Percentiles rank a stretch among this genome's conserved stretches.
Evolutionary conservation across 768 basidiomycete genomes (phyloP).

Genomic region (Leucocoprinus leucothites): DNA sequence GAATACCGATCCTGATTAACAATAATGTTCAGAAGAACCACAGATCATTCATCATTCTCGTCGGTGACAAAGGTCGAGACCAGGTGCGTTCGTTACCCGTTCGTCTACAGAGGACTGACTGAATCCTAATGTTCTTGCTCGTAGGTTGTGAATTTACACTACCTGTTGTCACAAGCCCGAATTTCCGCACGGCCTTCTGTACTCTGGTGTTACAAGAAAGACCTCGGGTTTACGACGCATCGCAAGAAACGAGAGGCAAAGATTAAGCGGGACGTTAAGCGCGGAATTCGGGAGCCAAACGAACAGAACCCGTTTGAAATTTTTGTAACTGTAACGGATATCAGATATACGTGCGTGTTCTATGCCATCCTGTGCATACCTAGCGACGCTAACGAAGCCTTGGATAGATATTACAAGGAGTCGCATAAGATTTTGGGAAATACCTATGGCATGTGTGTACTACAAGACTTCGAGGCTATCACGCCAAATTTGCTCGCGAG

Average conservation of each 20-base stretch:
- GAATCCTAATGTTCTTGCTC: neutral
- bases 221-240: slow-evolving; percentile 94
- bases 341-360: slow-evolving; percentile 86
- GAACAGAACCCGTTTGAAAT: slow-evolving; percentile 98
- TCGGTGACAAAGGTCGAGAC: slow-evolving; percentile 91
- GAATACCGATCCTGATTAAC: slow-evolving; percentile 87
- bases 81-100: slow-evolving; percentile 52
- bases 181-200: slow-evolving; percentile 89
- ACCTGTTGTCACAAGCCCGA: slow-evolving; percentile 86
- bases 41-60: slow-evolving; percentile 92
- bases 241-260: slow-evolving; percentile 96
- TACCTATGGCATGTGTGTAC: slow-evolving; percentile 94
- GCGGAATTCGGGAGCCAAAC: slow-evolving; percentile 89
- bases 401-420: slow-evolving; percentile 87
- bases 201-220: slow-evolving; percentile 99
- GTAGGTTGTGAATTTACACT: slow-evolving; percentile 93
- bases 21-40: slow-evolving; percentile 94
- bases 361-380: neutral
- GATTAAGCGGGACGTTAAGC: slow-evolving; percentile 94
- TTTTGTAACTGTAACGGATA: slow-evolving; percentile 98
- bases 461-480: slow-evolving; percentile 98
- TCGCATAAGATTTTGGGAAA: slow-evolving; percentile 96
- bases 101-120: neutral
- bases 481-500: slow-evolving; percentile 96
- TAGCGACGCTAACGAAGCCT: neutral